Percentiles rank a stretch among this genome's conserved stretches.
These are phyloP conservation scores for Obba rivulosa DNA, from an alignment of 768 basidiomycete genomes.

Conservation along the genomic window DNA sequence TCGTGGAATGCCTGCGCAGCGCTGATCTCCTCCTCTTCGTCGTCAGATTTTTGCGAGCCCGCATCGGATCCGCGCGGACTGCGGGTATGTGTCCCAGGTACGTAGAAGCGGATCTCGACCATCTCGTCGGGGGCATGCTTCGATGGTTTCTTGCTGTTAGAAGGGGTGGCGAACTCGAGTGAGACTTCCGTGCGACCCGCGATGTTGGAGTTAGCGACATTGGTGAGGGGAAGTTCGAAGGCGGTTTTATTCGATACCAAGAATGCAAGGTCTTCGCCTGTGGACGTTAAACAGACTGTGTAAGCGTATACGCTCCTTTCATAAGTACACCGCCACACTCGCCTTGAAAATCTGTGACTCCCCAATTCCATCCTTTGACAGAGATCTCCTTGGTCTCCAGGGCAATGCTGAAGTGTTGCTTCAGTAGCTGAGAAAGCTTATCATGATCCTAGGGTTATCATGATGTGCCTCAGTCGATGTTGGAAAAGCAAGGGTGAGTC, in stretches of 20 bases:
- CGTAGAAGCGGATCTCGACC: conserved; percentile 94
- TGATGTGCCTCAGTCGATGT: not conserved
- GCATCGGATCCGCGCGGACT: conserved; percentile 58
- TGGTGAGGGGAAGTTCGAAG: conserved; percentile 82
- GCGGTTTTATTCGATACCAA: conserved; percentile 80
- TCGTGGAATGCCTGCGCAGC: conserved; percentile 98
- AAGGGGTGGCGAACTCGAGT: conserved; percentile 75
- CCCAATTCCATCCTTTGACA: conserved; percentile 99
- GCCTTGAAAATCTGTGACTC: conserved; percentile 92
- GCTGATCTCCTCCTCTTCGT: conserved; percentile 74
- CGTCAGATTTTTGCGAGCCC: conserved; percentile 68
- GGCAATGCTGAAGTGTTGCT: conserved; percentile 81
- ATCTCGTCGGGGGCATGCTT: conserved; percentile 68
- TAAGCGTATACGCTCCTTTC: not conserved
- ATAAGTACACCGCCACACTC: conserved; percentile 12
- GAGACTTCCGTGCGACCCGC: conserved; percentile 98
- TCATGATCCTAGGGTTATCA: conserved; percentile 71
- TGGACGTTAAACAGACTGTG: not conserved
- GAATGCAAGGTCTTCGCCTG: conserved; percentile 91
- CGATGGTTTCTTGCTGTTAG: conserved; percentile 41
- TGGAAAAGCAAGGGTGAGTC: not conserved
- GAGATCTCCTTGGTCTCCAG: conserved; percentile 84
- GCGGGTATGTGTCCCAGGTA: conserved; percentile 74
- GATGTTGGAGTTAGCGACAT: conserved; percentile 96
- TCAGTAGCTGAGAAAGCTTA: conserved; percentile 70